A percentile compares a stretch with the other conserved stretches of the same genome.
These are phyloP conservation scores for Rosa chinensis DNA, from an alignment of 306 rosid genomes.

Conservation along the genomic window DNA sequence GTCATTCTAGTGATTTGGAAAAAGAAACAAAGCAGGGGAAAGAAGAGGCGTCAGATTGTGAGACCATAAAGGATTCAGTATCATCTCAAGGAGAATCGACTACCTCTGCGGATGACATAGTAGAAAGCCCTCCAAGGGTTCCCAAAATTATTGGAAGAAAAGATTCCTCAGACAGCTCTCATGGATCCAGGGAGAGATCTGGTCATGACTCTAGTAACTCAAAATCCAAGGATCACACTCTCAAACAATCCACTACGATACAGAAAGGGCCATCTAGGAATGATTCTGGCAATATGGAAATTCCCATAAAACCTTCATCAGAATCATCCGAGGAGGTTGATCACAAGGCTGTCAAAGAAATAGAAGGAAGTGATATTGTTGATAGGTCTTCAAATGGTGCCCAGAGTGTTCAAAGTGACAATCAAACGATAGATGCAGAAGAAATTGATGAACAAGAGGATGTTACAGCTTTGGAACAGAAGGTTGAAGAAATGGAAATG, in stretches of 20 bases:
- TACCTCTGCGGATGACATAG: slow-evolving; percentile 58
- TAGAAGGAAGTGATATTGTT: slow-evolving; percentile 43
- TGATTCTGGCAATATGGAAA: slow-evolving; percentile 40
- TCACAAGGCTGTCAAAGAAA: slow-evolving; percentile 46
- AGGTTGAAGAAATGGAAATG: slow-evolving; percentile 71
- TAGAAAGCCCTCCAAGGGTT: slow-evolving; percentile 49
- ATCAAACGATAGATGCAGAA: slow-evolving; percentile 39
- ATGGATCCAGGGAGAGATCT: slow-evolving; percentile 45
- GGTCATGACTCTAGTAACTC: slow-evolving; percentile 34
- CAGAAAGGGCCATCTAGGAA: slow-evolving; percentile 33
- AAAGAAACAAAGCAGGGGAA: slow-evolving; percentile 53
- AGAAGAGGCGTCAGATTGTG: slow-evolving; percentile 74
- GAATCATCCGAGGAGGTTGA: slow-evolving; percentile 66
- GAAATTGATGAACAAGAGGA: slow-evolving; percentile 49
- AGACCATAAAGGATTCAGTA: slow-evolving; percentile 60
- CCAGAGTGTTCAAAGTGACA: slow-evolving; percentile 40
- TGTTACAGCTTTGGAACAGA: slow-evolving; percentile 39
- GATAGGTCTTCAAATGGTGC: slow-evolving; percentile 57
- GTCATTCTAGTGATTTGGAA: slow-evolving; percentile 57
- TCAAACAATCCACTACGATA: slow-evolving; percentile 42
- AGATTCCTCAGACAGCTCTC: slow-evolving; percentile 41
- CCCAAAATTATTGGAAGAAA: slow-evolving; percentile 36
- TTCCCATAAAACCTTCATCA: slow-evolving; percentile 41
- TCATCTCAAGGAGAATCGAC: slow-evolving; percentile 73
- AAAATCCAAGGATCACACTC: slow-evolving; percentile 43